A percentile compares a stretch with the other conserved stretches of the same genome.
Conservation (phyloP, 192 early-diverging fungal genomes). For the Coemansia sp. region DNA sequence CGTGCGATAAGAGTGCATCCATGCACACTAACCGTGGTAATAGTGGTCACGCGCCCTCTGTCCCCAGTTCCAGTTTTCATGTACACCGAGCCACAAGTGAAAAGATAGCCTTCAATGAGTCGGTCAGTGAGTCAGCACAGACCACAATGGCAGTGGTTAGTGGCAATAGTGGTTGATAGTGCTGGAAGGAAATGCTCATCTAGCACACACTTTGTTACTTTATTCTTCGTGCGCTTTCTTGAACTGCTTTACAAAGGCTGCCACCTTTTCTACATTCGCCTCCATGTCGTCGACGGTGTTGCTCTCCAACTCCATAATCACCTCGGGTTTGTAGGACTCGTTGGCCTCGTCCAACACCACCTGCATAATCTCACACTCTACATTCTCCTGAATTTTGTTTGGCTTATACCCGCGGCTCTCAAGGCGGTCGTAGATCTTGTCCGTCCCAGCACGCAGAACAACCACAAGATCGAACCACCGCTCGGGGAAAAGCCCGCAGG, state of each 20-base stretch:
- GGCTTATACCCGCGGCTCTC: slow-evolving; percentile 72
- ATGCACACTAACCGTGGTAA: neutral
- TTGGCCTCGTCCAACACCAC: slow-evolving; percentile 85
- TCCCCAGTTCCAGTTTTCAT: neutral
- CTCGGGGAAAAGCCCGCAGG: slow-evolving; percentile 95
- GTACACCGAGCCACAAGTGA: neutral
- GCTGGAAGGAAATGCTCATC: neutral
- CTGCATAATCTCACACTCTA: slow-evolving; percentile 98
- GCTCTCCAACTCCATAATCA: slow-evolving; percentile 78
- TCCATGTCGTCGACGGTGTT: slow-evolving; percentile 90
- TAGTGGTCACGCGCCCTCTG: neutral
- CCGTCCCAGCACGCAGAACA: slow-evolving; percentile 79
- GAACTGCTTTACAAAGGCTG: slow-evolving; percentile 63
- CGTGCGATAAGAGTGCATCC: too few species aligned
- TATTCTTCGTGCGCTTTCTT: slow-evolving; percentile 13
- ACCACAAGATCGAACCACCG: slow-evolving; percentile 97
- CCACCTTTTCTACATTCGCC: slow-evolving; percentile 77
- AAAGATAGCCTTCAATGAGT: neutral
- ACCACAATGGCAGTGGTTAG: neutral
- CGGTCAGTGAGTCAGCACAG: neutral
- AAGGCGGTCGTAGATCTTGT: slow-evolving; percentile 77
- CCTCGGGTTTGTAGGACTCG: slow-evolving; percentile 76
- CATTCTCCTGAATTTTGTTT: slow-evolving; percentile 89
- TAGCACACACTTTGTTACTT: neutral
- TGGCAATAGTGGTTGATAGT: neutral